Percentiles rank a stretch among this genome's conserved stretches.
Conservation (phyloP, 176 grass and related monocot species). For the Chloris gayana region DNA sequence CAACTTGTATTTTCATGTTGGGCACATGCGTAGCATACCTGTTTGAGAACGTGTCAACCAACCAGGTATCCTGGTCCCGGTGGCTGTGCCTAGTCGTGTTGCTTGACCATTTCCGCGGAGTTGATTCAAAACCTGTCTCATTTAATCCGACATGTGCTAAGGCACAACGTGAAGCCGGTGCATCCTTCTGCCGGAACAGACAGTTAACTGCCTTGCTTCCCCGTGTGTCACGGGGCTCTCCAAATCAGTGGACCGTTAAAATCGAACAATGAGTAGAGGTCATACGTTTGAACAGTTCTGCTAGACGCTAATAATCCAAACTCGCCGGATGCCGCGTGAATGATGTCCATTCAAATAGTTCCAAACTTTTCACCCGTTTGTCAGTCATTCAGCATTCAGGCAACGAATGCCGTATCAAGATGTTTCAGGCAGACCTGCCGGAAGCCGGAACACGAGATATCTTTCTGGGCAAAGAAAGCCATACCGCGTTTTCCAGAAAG, state of each 20-base stretch:
- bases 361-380: neutral
- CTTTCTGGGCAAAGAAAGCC: neutral
- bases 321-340: slow-evolving; percentile 28
- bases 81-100: no score
- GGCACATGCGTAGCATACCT: neutral
- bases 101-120: slow-evolving; percentile 12
- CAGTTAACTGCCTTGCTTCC: neutral
- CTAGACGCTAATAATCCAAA: neutral
- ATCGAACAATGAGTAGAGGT: neutral
- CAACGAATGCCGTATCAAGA: neutral
- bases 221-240: neutral
- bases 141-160: neutral
- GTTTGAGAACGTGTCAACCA: slow-evolving; percentile 21
- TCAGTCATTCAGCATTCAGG: neutral
- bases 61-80: neutral
- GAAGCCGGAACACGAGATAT: neutral
- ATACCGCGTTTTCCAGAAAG: neutral
- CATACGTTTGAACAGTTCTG: slow-evolving; percentile 26
- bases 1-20: neutral
- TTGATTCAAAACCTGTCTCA: slow-evolving; percentile 24
- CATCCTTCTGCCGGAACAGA: neutral
- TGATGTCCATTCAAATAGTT: neutral
- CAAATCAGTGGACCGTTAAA: neutral
- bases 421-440: neutral
- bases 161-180: neutral